phyloP scores from a whole-genome alignment of 202 grass and related monocot genomes.

The Schoenoplectus triqueter region DNA sequence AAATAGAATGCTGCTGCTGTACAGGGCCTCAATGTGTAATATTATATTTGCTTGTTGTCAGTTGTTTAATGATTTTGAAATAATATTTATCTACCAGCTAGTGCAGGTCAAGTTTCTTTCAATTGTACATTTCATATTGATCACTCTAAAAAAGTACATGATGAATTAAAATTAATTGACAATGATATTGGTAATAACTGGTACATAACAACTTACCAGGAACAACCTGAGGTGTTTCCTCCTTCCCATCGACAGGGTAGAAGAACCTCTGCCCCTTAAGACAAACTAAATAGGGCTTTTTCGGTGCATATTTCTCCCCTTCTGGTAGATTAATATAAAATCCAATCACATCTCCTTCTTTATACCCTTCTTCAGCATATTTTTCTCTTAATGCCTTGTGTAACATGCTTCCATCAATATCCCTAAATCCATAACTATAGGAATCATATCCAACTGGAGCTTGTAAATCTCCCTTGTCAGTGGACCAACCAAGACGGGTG shows the following conservation, averaged over 20 bases:
- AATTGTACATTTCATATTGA: neutral
- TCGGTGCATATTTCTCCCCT: constrained; percentile 71
- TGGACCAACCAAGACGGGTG: constrained; percentile 84
- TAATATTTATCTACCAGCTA: constrained; percentile 1
- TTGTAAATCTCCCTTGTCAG: constrained; percentile 80
- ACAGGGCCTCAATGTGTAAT: too few relatives aligned
- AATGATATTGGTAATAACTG: neutral
- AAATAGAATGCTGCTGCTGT: too few relatives aligned
- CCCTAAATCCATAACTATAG: constrained; percentile 77
- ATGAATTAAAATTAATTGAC: neutral
- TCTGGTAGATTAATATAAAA: constrained; percentile 86
- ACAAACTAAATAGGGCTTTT: constrained; percentile 65
- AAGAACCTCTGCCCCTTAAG: constrained; percentile 70
- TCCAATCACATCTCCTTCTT: constrained; percentile 71
- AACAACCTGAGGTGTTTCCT: constrained; percentile 60
- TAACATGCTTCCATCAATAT: constrained; percentile 77
- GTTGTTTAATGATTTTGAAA: neutral
- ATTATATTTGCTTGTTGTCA: neutral
- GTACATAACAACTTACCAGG: constrained; percentile 58
- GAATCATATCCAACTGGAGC: constrained; percentile 73
- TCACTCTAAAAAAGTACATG: neutral
- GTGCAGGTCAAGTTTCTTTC: constrained; percentile 2
- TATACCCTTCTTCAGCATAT: constrained; percentile 65
- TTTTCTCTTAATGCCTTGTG: constrained; percentile 73
- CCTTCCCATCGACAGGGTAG: constrained; percentile 64